Base-by-base conservation (phyloP, 306 rosid genomes). In the Hylodesmum podocarpum region DNA sequence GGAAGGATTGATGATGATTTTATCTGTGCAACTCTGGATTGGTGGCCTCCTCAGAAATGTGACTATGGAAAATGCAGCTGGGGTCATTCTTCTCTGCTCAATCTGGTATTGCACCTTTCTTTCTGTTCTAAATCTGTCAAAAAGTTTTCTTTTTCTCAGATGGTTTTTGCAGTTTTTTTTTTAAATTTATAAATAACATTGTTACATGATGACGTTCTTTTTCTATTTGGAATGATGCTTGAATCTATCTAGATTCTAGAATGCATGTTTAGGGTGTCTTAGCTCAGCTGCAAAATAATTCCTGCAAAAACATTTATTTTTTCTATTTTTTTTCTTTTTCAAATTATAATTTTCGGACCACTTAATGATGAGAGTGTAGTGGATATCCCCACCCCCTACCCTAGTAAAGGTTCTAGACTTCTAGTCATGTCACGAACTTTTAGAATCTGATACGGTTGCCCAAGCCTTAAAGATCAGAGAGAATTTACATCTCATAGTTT, bases 11-110 rank as follows among this genome's bases (percentile, higher is more conserved):
- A 95, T 79, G 83, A 84, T 13, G 99, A 92, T 87, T 95, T 89
- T 73, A 73, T 92, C 4, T 95, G 99, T 82, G 97, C 99, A 9
- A 92, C 99, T 34, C 21, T 95, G 55, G 99, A 95, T 83, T 95
- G 99, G 99, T 95, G 99, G 99, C 99, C 99, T 49, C 97, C 97
- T 71, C 91, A 90, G 92, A 95, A 95, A 87, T 95, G 99, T 27
- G 99, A 95, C 72, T 92, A 88, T 70, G 97, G 96, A 3, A 86
- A 80, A 36, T 95, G 99, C 51, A 90, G 97, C 68, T 95, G 99
- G 99, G 97, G 89, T 28, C 89, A 15, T 19, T 84, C 97, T 82
- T 89, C 97, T 83, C 83, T 95, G 41, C 94, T 95, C 64, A 95
- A 92, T 84, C 92, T 95, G 96, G 99, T 95, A 80, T 70, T 11